These are phyloP conservation scores for Articulospora tetracladia DNA, from an alignment of 495 filamentous ascomycete genomes.

Conservation along the genomic window DNA sequence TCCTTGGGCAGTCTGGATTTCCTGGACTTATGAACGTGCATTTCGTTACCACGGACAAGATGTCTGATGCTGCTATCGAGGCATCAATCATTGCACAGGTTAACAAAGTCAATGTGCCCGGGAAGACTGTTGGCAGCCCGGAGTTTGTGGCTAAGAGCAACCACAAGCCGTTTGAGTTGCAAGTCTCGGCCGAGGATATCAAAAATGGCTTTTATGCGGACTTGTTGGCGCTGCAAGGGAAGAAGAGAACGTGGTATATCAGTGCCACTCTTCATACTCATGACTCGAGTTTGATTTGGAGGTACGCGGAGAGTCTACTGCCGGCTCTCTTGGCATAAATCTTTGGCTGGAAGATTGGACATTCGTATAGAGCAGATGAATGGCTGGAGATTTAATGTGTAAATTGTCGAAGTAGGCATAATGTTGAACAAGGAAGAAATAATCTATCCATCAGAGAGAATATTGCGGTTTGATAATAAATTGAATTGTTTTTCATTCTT, in stretches of 20 bases:
- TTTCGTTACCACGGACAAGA: neutral
- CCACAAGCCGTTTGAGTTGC: conserved; percentile 32
- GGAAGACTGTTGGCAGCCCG: conserved; percentile 7
- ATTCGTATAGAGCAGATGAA: too few relatives aligned
- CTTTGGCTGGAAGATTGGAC: too few relatives aligned
- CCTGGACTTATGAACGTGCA: conserved; percentile 8
- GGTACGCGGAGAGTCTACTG: conserved; percentile 23
- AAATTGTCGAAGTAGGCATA: too few relatives aligned
- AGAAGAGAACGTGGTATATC: conserved; percentile 34
- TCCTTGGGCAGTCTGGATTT: conserved; percentile 17
- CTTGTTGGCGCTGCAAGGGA: conserved; percentile 36
- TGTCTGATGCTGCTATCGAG: neutral
- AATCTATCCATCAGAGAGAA: too few relatives aligned
- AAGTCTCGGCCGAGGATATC: conserved; percentile 27
- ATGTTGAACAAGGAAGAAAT: too few relatives aligned
- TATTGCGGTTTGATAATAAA: too few relatives aligned
- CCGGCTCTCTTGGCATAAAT: neutral
- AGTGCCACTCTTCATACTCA: conserved; percentile 31
- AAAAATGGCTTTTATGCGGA: conserved; percentile 34
- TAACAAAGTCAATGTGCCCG: neutral
- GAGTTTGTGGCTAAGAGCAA: conserved; percentile 22
- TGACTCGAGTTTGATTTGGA: conserved; percentile 31
- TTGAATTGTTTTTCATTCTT: too few relatives aligned
- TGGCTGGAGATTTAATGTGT: too few relatives aligned
- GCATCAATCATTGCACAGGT: neutral